A percentile compares a stretch with the other conserved stretches of the same genome.
Evolutionary conservation across 495 filamentous ascomycete species (phyloP).

Genomic region (Penicillium roqueforti): DNA sequence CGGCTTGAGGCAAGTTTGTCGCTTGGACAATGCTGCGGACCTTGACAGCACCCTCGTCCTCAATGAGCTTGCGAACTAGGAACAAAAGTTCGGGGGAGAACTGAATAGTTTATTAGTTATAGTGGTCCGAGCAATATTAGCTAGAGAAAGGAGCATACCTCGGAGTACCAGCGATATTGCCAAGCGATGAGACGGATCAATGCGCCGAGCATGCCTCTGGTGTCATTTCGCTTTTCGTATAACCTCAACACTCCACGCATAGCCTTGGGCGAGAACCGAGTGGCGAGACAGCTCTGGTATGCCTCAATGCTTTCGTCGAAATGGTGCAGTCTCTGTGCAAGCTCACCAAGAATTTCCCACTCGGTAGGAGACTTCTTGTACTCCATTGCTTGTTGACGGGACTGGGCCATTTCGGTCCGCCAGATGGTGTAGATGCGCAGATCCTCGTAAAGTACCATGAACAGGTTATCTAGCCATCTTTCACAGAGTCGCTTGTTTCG

Average conservation of each 20-base stretch:
- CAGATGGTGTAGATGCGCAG: conserved; percentile 98
- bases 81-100: conserved; percentile 88
- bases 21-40: conserved; percentile 95
- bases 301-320: conserved; percentile 85
- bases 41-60: conserved; percentile 96
- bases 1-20: conserved; percentile 85
- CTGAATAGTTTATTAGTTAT: conserved; percentile 37
- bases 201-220: conserved; percentile 68
- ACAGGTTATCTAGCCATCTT: conserved; percentile 95
- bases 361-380: conserved; percentile 96
- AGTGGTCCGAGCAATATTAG: not conserved
- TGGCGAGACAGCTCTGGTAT: conserved; percentile 74
- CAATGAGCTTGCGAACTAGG: conserved; percentile 85
- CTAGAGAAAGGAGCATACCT: conserved; percentile 46
- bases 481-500: conserved; percentile 97
- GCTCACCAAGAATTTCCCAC: conserved; percentile 94
- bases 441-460: conserved; percentile 99
- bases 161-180: conserved; percentile 99
- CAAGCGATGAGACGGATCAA: conserved; percentile 88
- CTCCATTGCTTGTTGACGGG: conserved; percentile 78
- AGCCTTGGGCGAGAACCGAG: conserved; percentile 85
- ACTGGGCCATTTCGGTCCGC: conserved; percentile 95
- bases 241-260: conserved; percentile 76
- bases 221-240: conserved; percentile 69
- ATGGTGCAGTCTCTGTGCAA: conserved; percentile 90